These are phyloP conservation scores for Austroboletus novae-zelandiae DNA, from an alignment of 1,284 basidiomycete species.

Conservation along the genomic window DNA sequence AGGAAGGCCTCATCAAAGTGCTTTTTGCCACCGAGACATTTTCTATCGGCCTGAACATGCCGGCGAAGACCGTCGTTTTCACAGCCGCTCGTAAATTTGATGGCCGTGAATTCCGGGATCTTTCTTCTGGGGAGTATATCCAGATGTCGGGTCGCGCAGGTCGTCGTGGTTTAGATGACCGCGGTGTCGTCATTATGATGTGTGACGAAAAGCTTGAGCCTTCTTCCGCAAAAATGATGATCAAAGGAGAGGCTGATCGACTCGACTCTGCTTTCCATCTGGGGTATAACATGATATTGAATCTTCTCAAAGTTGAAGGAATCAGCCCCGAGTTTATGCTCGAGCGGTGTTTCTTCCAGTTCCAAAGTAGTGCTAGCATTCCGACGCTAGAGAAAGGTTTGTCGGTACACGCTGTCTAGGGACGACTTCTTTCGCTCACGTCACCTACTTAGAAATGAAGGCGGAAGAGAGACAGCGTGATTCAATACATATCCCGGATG, in stretches of 20 bases:
- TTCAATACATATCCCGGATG: constrained; percentile 75
- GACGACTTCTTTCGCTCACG: constrained; percentile 1
- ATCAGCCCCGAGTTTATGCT: constrained; percentile 99
- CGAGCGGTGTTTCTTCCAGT: constrained; percentile 97
- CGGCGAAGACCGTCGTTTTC: constrained; percentile 99
- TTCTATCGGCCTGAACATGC: constrained; percentile 99
- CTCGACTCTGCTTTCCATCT: constrained; percentile 98
- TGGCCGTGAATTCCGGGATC: constrained; percentile 90
- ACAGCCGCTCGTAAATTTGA: constrained; percentile 96
- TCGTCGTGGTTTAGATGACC: constrained; percentile 93
- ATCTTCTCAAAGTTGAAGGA: constrained; percentile 98
- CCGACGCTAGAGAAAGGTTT: constrained; percentile 84
- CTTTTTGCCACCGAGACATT: constrained; percentile 99
- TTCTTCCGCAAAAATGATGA: constrained; percentile 90
- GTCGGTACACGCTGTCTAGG: constrained; percentile 22
- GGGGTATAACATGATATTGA: constrained; percentile 99
- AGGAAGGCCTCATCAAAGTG: constrained; percentile 98
- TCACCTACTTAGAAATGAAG: constrained; percentile 57
- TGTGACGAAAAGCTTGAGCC: constrained; percentile 98
- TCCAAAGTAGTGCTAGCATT: constrained; percentile 90
- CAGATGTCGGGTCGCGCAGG: constrained; percentile 99
- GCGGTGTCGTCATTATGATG: constrained; percentile 99
- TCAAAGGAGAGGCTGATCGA: constrained; percentile 97
- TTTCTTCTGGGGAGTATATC: constrained; percentile 92
- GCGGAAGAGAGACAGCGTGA: constrained; percentile 72